Percentiles rank a stretch among this genome's conserved stretches.
phyloP scores from a whole-genome alignment of 2,329 filamentous ascomycete genomes.

The Xylaria sp. region DNA sequence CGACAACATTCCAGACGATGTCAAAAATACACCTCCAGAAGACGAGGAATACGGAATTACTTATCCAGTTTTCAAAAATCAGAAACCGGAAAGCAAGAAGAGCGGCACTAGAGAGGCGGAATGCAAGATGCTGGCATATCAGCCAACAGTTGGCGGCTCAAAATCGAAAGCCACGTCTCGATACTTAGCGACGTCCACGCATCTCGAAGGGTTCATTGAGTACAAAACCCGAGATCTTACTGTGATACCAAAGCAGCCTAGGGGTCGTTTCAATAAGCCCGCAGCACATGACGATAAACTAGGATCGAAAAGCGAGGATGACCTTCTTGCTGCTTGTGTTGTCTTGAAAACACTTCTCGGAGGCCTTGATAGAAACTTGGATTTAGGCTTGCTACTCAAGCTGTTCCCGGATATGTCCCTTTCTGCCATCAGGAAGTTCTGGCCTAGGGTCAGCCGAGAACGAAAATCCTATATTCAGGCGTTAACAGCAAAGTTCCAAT shows the following conservation, averaged over 20 bases:
- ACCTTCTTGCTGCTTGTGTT: constrained; percentile 68
- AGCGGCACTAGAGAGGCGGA: constrained; percentile 6
- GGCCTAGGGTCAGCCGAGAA: constrained; percentile 63
- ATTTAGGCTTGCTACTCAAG: constrained; percentile 69
- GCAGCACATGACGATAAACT: constrained; percentile 48
- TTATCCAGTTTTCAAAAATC: constrained; percentile 27
- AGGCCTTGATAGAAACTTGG: constrained; percentile 67
- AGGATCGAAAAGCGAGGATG: constrained; percentile 56
- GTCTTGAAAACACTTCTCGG: constrained; percentile 68
- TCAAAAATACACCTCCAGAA: constrained; percentile 47
- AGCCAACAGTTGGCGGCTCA: constrained; percentile 3
- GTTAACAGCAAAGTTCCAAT: constrained; percentile 72
- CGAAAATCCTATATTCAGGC: constrained; percentile 65
- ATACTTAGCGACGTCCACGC: background rate
- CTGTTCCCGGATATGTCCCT: constrained; percentile 66
- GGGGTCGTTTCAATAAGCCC: constrained; percentile 51
- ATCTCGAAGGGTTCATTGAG: constrained; percentile 40
- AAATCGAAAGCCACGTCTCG: constrained; percentile 9
- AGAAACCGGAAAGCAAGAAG: background rate
- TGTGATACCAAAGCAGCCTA: constrained; percentile 46
- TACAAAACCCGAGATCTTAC: constrained; percentile 49
- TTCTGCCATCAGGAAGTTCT: constrained; percentile 64
- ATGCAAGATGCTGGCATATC: background rate
- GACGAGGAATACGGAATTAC: constrained; percentile 47
- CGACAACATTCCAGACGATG: constrained; percentile 57